Evolutionary conservation across 2,329 filamentous ascomycete species (phyloP).

Genomic region (Aureobasidium uvarum): DNA sequence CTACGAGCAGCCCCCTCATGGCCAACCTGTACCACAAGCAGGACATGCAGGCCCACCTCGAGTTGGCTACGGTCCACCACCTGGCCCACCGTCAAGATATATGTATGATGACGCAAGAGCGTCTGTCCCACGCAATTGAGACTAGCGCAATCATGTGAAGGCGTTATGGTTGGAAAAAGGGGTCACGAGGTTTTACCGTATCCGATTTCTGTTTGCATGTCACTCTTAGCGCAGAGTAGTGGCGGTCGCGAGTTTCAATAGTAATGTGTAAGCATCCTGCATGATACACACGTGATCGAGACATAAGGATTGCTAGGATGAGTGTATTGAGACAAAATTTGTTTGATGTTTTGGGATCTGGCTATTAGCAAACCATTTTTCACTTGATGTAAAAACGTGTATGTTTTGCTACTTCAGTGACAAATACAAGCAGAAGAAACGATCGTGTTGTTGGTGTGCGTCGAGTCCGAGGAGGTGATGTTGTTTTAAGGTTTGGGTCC

Average conservation of each 20-base stretch:
- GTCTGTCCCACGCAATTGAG: slow-evolving; percentile 16
- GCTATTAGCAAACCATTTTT: too few species aligned
- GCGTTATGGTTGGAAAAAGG: background rate
- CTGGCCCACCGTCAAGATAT: background rate
- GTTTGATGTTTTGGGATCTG: too few species aligned
- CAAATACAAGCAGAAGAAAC: background rate
- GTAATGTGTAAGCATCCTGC: background rate
- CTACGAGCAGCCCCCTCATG: slow-evolving; percentile 1
- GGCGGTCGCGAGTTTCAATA: background rate
- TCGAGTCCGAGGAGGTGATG: background rate
- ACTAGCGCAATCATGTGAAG: background rate
- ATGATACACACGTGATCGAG: background rate
- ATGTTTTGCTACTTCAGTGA: background rate
- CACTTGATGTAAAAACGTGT: too few species aligned
- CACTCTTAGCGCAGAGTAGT: background rate
- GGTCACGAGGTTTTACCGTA: background rate
- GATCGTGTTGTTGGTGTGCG: background rate
- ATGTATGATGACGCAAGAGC: slow-evolving; percentile 17
- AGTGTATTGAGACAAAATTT: too few species aligned
- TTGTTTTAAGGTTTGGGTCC: background rate
- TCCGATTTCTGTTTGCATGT: background rate
- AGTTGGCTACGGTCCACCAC: background rate
- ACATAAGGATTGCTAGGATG: background rate
- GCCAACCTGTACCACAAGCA: background rate
- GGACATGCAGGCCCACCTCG: background rate